Percentiles rank a stretch among this genome's conserved stretches.
These are phyloP conservation scores for Boletus rex-veris DNA, from an alignment of 768 basidiomycete genomes.

Conservation along the genomic window DNA sequence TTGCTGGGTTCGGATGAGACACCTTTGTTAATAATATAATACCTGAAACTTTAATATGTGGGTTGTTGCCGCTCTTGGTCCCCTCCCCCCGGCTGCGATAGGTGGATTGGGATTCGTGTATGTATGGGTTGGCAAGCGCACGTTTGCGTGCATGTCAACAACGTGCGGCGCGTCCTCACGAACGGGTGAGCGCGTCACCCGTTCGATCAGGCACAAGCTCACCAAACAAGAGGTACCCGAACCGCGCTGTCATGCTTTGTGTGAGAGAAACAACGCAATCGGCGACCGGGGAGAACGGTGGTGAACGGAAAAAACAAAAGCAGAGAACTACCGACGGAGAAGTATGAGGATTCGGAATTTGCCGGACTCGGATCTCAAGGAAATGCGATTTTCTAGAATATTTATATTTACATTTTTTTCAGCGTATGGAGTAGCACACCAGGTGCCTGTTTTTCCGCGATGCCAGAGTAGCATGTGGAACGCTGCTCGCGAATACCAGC, in stretches of 20 bases:
- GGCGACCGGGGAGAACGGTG: neutral
- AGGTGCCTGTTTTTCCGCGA: constrained; percentile 10
- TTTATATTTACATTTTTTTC: neutral
- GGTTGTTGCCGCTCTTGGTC: neutral
- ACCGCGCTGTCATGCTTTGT: constrained; percentile 6
- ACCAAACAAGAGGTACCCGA: constrained; percentile 1
- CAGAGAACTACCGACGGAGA: constrained; percentile 6
- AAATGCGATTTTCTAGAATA: neutral
- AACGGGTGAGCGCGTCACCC: neutral
- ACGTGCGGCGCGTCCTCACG: constrained; percentile 9
- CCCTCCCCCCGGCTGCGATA: too few species aligned
- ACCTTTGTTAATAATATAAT: neutral
- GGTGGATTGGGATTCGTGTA: neutral
- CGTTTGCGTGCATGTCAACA: constrained; percentile 1
- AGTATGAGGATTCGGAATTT: constrained; percentile 17
- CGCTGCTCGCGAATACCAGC: neutral
- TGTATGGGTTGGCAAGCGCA: constrained; percentile 8
- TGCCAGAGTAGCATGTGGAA: constrained; percentile 13
- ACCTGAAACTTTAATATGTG: constrained; percentile 9
- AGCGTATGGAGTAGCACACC: constrained; percentile 1
- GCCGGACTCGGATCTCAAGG: constrained; percentile 18
- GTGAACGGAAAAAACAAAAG: too few species aligned
- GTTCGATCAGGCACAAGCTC: constrained; percentile 10
- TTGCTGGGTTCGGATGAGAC: too few species aligned
- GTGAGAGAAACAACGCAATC: constrained; percentile 6